Evolutionary conservation across 768 basidiomycete species (phyloP), one percentile per base, ranked within the genome.

Genomic region (Mycena leptocephala): DNA sequence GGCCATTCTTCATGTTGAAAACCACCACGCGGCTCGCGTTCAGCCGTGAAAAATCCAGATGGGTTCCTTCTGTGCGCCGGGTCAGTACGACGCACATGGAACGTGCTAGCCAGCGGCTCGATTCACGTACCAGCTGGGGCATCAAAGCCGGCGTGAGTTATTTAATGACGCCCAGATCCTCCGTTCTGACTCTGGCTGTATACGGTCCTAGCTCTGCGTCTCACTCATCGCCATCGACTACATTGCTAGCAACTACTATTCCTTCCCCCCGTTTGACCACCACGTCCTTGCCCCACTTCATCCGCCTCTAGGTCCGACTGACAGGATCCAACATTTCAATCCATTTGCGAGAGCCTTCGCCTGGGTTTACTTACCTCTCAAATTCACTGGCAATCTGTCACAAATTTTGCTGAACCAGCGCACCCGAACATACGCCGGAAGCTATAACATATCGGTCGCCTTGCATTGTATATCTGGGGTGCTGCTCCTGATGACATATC

Each of bases 401-500:
- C 78, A 79, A 51, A 0, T 79, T 3, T 26, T 70, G 24, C 72
- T 79, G 26, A 79, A 79, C 59, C 75, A 79, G 24, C 75, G 67
- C 39, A 26, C 66, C 20, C 69, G 41, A 64, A 76, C 39, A 1
- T 79, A 67, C 39, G 75, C 75, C 11, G 78, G 78, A 5, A 28
- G 65, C 26, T 74, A 79, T 64, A 79, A 79, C 51, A 35, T 71
- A 39, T 9, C 72, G n/a, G 69, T 74, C 28, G 32, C 26, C 18
- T n/a, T 76, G 41, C 64, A 35, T 10, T 62, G 53, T 14, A 63
- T 74, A 6, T 24, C 1, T 9, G 22, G 18, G 37, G 37, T 56
- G n/a, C 55, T 76, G 32, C 3, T 2, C 28, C 30, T 76, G 65
- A 46, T 69, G 11, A 22, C 22, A 8, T 76, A 67, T 55, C 39